phyloP scores from a whole-genome alignment of 1,284 basidiomycete species.

The Fomitopsis betulina region DNA sequence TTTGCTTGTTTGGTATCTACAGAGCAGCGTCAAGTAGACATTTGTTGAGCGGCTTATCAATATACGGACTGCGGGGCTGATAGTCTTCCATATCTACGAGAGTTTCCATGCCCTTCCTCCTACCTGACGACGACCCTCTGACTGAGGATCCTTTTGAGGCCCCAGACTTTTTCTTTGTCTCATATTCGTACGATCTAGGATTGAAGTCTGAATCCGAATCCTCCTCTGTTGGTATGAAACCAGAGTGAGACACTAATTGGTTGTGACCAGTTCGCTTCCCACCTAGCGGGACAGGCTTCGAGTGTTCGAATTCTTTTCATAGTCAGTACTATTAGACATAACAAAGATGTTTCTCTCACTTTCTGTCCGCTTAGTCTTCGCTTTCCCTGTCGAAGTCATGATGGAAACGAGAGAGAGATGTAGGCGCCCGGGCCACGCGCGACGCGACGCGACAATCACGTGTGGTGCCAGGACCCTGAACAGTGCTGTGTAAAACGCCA shows the following conservation, averaged over 20 bases:
- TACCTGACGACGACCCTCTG: not conserved
- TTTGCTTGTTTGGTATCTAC: not conserved
- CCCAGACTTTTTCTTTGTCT: slow-evolving; percentile 10
- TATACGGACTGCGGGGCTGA: not conserved
- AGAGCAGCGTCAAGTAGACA: not conserved
- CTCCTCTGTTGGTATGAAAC: slow-evolving; percentile 5
- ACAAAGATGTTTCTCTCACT: not conserved
- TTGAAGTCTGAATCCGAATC: slow-evolving; percentile 24
- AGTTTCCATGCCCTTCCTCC: slow-evolving; percentile 5
- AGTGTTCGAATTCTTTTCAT: slow-evolving; percentile 2
- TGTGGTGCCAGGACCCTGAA: not conserved
- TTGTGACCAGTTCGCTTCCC: not conserved
- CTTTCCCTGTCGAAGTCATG: not conserved
- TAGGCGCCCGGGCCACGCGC: not conserved
- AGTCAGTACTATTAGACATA: not conserved
- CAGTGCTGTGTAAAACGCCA: not conserved
- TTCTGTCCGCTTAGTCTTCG: not conserved
- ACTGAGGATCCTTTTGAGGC: not conserved
- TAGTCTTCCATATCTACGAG: not conserved
- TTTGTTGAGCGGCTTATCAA: not conserved
- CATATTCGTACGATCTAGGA: slow-evolving; percentile 12
- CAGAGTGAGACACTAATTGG: not conserved
- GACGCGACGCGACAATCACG: not conserved
- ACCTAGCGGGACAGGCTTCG: slow-evolving; percentile 7
- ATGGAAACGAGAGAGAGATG: not conserved